Evolutionary conservation across 108 stramenopile genomes (phyloP), one percentile per base, ranked within the genome.

Genomic region (Asterionellopsis glacialis): DNA sequence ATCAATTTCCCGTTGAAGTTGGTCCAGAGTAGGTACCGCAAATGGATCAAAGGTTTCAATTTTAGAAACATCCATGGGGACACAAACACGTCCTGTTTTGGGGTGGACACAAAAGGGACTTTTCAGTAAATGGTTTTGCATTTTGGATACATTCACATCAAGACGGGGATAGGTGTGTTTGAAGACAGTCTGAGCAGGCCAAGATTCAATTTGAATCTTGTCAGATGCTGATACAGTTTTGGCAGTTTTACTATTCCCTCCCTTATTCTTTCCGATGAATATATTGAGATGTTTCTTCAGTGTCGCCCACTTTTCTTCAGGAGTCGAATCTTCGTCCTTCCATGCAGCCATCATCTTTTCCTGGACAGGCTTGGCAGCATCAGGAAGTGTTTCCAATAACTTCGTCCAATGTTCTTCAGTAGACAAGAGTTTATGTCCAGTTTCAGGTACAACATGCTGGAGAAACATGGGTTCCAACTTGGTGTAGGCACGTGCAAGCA

Each of bases 61-160:
- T 21, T 76, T 76, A 14, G 52, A 38, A 19, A 68, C 71, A 21
- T 84, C 69, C 57, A 99, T 92, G 9, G 99, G 99, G 13, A 99
- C 96, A 76, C 99, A 99, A 9, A 99, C 99, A 22, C 97, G 77
- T 22, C 98, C 90, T 6, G 96, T 95, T 68, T 99, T 99, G 45
- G 99, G 99, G 80, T 99, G 99, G 11, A 98, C 94, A 57, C 94
- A 95, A 73, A 98, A 99, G 18, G 99, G 99, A 67, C 75, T 79
- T 61, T 99, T 99, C 57, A 99, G 86, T 80, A 99, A 94, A 85
- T 99, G 99, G 79, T 99, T 99, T 55, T 87, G 85, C 75, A 84
- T 81, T 69, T 97, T 99, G 58, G 98, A 98, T 14, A 99, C 99
- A 77, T 99, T 98, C 65, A 97, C 97, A 84, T 99, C 99, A 61